These are phyloP conservation scores for Quercus suber DNA, from an alignment of 306 rosid species.

Conservation along the genomic window DNA sequence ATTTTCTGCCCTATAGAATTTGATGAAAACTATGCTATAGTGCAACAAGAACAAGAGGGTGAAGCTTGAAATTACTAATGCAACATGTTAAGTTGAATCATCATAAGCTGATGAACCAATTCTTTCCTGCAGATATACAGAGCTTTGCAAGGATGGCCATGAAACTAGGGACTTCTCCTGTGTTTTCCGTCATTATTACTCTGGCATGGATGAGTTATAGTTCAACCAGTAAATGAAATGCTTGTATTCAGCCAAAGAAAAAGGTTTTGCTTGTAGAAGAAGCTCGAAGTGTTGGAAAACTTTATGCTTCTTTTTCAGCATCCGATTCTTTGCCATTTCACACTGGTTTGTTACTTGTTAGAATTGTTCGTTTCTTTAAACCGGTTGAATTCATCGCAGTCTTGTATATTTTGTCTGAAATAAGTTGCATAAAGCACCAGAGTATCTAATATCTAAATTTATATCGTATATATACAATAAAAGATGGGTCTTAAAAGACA, in stretches of 20 bases:
- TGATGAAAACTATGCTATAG: background rate
- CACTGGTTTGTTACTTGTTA: background rate
- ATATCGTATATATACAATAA: too few species aligned
- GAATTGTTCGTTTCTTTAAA: background rate
- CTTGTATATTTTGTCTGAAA: background rate
- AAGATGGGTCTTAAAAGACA: too few species aligned
- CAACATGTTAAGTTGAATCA: background rate
- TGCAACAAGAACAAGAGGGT: background rate
- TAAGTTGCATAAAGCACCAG: background rate
- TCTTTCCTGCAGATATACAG: conserved; percentile 48
- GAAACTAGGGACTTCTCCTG: conserved; percentile 74
- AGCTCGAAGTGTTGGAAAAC: background rate
- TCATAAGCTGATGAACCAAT: conserved; percentile 4
- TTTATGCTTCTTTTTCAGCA: background rate
- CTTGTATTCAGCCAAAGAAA: too few species aligned
- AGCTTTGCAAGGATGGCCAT: conserved; percentile 61
- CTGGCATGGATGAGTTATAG: conserved; percentile 54
- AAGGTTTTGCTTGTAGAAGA: background rate
- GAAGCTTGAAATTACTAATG: background rate
- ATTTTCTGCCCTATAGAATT: background rate
- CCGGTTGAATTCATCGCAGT: background rate
- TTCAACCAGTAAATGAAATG: background rate
- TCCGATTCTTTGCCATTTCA: background rate
- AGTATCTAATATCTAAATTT: background rate
- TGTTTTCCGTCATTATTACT: conserved; percentile 72